Percentiles rank a stretch among this genome's conserved stretches.
phyloP scores from a whole-genome alignment of 768 basidiomycete species.

The Hortiboletus flavorubellus region DNA sequence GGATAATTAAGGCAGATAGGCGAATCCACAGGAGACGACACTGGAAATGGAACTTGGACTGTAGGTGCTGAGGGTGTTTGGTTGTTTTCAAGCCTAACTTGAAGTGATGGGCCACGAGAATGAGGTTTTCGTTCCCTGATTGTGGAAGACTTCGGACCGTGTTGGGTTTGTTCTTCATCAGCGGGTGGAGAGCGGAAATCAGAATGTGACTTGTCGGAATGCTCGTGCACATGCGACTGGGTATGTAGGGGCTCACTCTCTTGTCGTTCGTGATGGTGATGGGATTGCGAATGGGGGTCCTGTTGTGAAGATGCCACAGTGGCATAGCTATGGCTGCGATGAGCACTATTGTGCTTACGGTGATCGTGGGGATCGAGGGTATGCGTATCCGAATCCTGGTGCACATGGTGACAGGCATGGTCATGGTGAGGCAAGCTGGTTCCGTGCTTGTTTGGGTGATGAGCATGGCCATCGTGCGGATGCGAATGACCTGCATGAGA shows the following conservation, averaged over 20 bases:
- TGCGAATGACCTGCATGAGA: conserved; percentile 35
- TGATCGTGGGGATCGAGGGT: conserved; percentile 11
- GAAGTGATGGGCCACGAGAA: conserved; percentile 40
- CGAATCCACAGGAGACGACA: conserved; percentile 35
- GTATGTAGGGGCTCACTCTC: conserved; percentile 23
- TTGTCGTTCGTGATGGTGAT: conserved; percentile 23
- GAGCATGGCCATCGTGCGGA: conserved; percentile 29
- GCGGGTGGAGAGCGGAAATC: conserved; percentile 14
- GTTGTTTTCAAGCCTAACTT: conserved; percentile 30
- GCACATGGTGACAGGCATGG: conserved; percentile 23
- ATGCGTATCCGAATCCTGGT: conserved; percentile 10
- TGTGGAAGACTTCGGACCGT: conserved; percentile 9
- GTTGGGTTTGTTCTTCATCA: conserved; percentile 6
- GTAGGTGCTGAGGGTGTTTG: conserved; percentile 17
- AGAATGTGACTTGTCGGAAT: conserved; percentile 21
- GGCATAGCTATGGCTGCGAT: conserved; percentile 18
- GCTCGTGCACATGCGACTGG: conserved; percentile 28
- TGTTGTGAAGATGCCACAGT: conserved; percentile 6
- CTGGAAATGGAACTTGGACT: conserved; percentile 25
- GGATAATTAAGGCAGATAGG: conserved; percentile 66
- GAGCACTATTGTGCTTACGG: conserved; percentile 5
- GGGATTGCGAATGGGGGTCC: conserved; percentile 28
- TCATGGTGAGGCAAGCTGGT: conserved; percentile 14
- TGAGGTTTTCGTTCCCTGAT: conserved; percentile 35
- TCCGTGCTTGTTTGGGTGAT: conserved; percentile 18